These are phyloP conservation scores for Basipetospora chlamydospora DNA, from an alignment of 2,329 filamentous ascomycete species.

Conservation along the genomic window DNA sequence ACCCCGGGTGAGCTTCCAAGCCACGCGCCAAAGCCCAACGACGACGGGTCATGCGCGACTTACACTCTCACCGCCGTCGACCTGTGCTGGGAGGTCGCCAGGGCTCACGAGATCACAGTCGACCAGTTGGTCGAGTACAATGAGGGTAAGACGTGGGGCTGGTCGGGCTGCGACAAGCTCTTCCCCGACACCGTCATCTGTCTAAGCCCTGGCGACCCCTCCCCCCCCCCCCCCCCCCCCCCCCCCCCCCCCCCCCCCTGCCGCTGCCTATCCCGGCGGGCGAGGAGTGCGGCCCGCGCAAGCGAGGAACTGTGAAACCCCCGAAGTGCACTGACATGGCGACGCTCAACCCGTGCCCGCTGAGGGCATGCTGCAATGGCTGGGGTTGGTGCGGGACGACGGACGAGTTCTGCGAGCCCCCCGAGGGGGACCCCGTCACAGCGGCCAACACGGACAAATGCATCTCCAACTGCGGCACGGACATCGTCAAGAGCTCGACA, in stretches of 20 bases:
- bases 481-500: conserved; percentile 14
- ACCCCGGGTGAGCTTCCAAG: conserved; percentile 12
- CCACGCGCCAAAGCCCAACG: conserved; percentile 9
- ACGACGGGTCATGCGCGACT: conserved; percentile 20
- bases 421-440: not conserved
- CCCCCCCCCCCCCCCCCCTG: no score
- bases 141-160: conserved; percentile 22
- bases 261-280: no score
- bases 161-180: conserved; percentile 18
- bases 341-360: conserved; percentile 15
- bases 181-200: conserved; percentile 16
- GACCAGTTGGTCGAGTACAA: conserved; percentile 22
- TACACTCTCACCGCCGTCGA: conserved; percentile 21
- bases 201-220: conserved; percentile 18
- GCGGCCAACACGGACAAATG: conserved; percentile 10
- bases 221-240: conserved; percentile 17
- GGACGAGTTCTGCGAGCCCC: not conserved
- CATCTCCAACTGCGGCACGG: conserved; percentile 18
- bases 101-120: conserved; percentile 18
- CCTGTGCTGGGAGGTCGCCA: conserved; percentile 19
- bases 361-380: conserved; percentile 18
- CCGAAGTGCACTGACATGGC: conserved; percentile 9
- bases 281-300: conserved; percentile 20
- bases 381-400: conserved; percentile 31
- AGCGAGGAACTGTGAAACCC: conserved; percentile 14